Evolutionary conservation across 495 filamentous ascomycete genomes (phyloP).

Genomic region (Penicillium fimorum): DNA sequence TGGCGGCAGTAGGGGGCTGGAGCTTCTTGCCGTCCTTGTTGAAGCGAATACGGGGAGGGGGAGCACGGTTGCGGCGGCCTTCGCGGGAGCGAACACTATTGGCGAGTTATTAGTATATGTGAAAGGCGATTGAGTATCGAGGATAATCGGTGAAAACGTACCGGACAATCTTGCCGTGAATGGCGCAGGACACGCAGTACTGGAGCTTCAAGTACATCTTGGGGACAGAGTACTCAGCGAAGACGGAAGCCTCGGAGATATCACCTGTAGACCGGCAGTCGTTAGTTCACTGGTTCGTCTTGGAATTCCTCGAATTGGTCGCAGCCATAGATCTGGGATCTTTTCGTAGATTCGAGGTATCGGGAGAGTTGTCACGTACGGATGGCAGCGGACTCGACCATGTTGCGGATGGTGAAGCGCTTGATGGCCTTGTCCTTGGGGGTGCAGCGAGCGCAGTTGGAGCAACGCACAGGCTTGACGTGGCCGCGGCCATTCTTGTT

Average conservation of each 20-base stretch:
- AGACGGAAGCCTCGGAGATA: constrained; percentile 99
- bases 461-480: constrained; percentile 99
- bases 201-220: constrained; percentile 99
- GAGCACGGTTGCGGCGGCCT: constrained; percentile 97
- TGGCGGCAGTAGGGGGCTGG: constrained; percentile 80
- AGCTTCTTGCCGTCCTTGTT: constrained; percentile 99
- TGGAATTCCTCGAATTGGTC: constrained; percentile 4
- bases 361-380: constrained; percentile 64
- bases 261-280: constrained; percentile 64
- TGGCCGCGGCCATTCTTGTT: constrained; percentile 99
- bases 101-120: constrained; percentile 19
- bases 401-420: constrained; percentile 99
- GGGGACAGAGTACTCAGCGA: constrained; percentile 97
- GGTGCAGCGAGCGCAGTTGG: constrained; percentile 99
- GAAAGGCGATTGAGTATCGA: constrained; percentile 22
- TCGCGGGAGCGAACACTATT: constrained; percentile 92
- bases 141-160: constrained; percentile 50
- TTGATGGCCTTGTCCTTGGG: constrained; percentile 99
- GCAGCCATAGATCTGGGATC: constrained; percentile 13
- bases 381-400: constrained; percentile 99
- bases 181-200: constrained; percentile 99
- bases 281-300: constrained; percentile 12
- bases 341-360: constrained; percentile 12
- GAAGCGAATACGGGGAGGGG: constrained; percentile 94
- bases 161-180: constrained; percentile 99